Conservation (phyloP, 2,329 filamentous ascomycete species). For the Cladophialophora chaetospira region DNA sequence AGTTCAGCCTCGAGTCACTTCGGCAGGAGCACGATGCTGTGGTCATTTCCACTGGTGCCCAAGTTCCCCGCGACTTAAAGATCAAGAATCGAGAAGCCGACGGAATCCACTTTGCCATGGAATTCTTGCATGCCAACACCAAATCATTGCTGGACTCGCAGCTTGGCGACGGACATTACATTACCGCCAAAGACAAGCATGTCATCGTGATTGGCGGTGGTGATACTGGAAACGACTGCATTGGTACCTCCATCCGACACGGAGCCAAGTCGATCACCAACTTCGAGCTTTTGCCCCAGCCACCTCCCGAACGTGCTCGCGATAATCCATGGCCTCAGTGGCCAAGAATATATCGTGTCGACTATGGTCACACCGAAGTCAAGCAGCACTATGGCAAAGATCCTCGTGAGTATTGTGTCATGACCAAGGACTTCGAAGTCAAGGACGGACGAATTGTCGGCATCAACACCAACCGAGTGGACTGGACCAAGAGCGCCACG, state of each 20-base stretch:
- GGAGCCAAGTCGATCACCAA: slow-evolving; percentile 95
- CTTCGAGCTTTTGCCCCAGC: slow-evolving; percentile 93
- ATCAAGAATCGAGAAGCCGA: slow-evolving; percentile 86
- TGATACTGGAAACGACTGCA: slow-evolving; percentile 97
- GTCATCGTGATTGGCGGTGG: slow-evolving; percentile 96
- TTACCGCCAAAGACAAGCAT: slow-evolving; percentile 92
- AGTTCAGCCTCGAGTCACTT: slow-evolving; percentile 69
- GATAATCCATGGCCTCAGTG: slow-evolving; percentile 99
- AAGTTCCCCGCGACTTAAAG: slow-evolving; percentile 87
- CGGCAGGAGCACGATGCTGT: slow-evolving; percentile 77
- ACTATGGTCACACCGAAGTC: slow-evolving; percentile 95
- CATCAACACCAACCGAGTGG: slow-evolving; percentile 92
- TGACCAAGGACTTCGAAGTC: slow-evolving; percentile 95
- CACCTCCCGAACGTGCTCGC: slow-evolving; percentile 81
- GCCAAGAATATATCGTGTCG: slow-evolving; percentile 97
- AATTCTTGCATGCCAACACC: slow-evolving; percentile 96
- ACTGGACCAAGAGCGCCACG: slow-evolving; percentile 87
- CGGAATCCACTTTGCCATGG: slow-evolving; percentile 94
- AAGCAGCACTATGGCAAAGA: slow-evolving; percentile 96
- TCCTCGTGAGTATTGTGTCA: slow-evolving; percentile 95
- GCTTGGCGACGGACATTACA: slow-evolving; percentile 79
- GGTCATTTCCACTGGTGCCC: slow-evolving; percentile 88
- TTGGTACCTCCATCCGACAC: slow-evolving; percentile 92
- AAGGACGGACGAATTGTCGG: slow-evolving; percentile 91
- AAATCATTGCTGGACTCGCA: slow-evolving; percentile 94